Evolutionary conservation across 345 rosid species (phyloP).

Genomic region (Euphorbia tirucalli): DNA sequence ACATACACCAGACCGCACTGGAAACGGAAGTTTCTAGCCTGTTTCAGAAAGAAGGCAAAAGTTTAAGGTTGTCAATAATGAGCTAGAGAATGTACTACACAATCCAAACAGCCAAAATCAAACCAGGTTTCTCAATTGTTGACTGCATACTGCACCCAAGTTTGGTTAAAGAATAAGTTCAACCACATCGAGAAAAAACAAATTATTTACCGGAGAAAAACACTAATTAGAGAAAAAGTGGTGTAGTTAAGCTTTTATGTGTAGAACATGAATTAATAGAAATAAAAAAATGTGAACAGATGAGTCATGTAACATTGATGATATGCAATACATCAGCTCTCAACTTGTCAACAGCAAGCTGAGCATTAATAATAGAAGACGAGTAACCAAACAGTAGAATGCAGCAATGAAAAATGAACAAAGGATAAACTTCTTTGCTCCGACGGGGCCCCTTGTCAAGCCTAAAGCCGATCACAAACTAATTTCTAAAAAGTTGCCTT

Average conservation of each 20-base stretch:
- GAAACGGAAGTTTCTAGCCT: constrained; percentile 94
- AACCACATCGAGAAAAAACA: not conserved
- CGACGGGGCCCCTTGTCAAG: not conserved
- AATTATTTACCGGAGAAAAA: not conserved
- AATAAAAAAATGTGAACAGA: not conserved
- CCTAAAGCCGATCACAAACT: not conserved
- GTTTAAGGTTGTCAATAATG: not conserved
- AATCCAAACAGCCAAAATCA: not conserved
- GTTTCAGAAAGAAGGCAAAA: constrained; percentile 29
- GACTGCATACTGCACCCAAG: not conserved
- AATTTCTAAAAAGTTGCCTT: not conserved
- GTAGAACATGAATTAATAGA: not conserved
- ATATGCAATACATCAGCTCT: not conserved
- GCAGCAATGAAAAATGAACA: not conserved
- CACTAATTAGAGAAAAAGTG: not conserved
- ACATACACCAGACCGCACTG: constrained; percentile 90
- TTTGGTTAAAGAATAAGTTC: not conserved
- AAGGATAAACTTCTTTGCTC: not conserved
- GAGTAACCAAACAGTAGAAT: not conserved
- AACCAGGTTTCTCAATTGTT: not conserved
- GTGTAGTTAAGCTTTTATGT: not conserved
- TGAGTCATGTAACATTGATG: not conserved
- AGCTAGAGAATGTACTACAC: not conserved
- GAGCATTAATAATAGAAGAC: not conserved
- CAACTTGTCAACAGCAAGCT: not conserved